Conservation (phyloP, 768 basidiomycete species). For the Naematelia encephala region DNA sequence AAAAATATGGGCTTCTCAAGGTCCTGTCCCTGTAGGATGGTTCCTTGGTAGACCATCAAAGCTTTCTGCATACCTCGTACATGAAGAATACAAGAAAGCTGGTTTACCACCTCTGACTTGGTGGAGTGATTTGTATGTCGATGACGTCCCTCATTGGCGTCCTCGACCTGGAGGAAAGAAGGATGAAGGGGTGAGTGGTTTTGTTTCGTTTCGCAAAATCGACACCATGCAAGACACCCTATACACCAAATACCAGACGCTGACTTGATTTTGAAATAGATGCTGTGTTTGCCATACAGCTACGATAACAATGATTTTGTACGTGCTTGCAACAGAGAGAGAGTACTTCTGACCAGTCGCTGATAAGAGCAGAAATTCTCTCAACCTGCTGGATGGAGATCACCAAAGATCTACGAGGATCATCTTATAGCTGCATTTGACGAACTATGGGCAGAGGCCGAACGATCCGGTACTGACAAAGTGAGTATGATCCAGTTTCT, state of each 20-base stretch:
- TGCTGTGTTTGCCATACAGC: not conserved
- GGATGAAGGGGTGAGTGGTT: slow-evolving; percentile 3
- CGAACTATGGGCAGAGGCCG: not conserved
- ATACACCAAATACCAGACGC: not conserved
- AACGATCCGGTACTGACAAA: slow-evolving; percentile 1
- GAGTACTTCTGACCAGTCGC: not conserved
- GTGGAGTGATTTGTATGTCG: slow-evolving; percentile 3
- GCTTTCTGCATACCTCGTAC: not conserved
- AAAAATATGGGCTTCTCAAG: slow-evolving; percentile 1
- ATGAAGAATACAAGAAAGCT: slow-evolving; percentile 4
- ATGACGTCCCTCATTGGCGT: slow-evolving; percentile 7
- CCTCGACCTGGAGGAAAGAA: slow-evolving; percentile 2
- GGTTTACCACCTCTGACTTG: not conserved
- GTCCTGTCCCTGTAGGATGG: slow-evolving; percentile 6
- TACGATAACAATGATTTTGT: slow-evolving; percentile 1
- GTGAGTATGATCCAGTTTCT: not conserved
- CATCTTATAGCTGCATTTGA: not conserved
- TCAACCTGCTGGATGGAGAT: not conserved
- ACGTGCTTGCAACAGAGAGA: not conserved
- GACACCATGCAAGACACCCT: not conserved
- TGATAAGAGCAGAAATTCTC: not conserved
- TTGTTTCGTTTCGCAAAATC: not conserved
- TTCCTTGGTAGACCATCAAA: slow-evolving; percentile 3
- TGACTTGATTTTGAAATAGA: not conserved
- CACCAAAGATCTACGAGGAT: not conserved